phyloP scores from a whole-genome alignment of 1,284 basidiomycete genomes.

The Gymnopus androsaceus region DNA sequence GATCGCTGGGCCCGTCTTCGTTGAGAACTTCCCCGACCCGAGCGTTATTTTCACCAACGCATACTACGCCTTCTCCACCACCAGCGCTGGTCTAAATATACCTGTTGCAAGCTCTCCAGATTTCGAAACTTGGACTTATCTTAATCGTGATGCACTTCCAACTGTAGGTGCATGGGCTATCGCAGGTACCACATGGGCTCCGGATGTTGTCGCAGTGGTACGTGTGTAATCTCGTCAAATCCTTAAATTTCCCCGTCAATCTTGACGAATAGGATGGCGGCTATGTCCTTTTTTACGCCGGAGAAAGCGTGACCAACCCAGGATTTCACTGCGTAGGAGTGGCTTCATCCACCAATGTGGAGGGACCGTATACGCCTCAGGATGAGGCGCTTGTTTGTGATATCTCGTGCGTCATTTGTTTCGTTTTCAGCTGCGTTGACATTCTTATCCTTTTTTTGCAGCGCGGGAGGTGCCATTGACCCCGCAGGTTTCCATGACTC shows the following conservation, averaged over 20 bases:
- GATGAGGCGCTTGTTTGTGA: constrained; percentile 17
- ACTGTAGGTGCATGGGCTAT: constrained; percentile 17
- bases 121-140: constrained; percentile 18
- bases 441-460: not conserved
- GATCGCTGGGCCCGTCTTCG: constrained; percentile 18
- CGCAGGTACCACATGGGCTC: constrained; percentile 21
- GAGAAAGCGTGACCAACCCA: constrained; percentile 10
- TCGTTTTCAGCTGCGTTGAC: not conserved
- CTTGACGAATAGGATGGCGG: constrained; percentile 4
- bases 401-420: not conserved
- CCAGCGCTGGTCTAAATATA: constrained; percentile 12
- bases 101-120: constrained; percentile 19
- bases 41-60: constrained; percentile 18
- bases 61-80: constrained; percentile 16
- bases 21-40: constrained; percentile 22
- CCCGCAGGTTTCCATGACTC: constrained; percentile 11
- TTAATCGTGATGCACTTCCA: constrained; percentile 16
- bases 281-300: constrained; percentile 20
- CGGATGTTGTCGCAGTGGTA: constrained; percentile 18
- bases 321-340: constrained; percentile 21
- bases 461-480: constrained; percentile 16
- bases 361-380: constrained; percentile 18
- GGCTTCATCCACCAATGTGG: constrained; percentile 17
- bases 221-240: not conserved
- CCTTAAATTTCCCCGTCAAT: not conserved